A percentile compares a stretch with the other conserved stretches of the same genome.
Conservation (phyloP, 1,284 basidiomycete genomes). For the Cryptococcus sp. region DNA sequence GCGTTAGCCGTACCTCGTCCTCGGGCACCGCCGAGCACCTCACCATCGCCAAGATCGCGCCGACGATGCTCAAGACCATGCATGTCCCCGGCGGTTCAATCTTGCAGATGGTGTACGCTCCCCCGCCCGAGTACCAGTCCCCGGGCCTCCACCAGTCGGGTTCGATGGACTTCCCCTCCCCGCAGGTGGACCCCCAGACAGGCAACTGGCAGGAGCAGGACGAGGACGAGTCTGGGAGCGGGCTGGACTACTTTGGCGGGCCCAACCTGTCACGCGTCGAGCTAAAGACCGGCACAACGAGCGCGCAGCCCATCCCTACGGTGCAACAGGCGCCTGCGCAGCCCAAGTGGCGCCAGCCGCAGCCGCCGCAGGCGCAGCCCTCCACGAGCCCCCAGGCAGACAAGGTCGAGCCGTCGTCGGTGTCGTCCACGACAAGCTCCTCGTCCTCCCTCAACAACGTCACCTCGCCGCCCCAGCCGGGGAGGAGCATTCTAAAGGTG, state of each 20-base stretch:
- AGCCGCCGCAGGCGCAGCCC: conserved; percentile 4
- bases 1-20: conserved; percentile 36
- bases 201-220: conserved; percentile 43
- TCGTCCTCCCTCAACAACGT: conserved; percentile 28
- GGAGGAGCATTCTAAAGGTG: conserved; percentile 46
- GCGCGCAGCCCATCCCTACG: conserved; percentile 18
- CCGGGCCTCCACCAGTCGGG: conserved; percentile 19
- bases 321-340: conserved; percentile 41
- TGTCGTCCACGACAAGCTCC: conserved; percentile 23
- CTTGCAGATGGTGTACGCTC: conserved; percentile 67
- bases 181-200: conserved; percentile 33
- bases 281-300: conserved; percentile 12
- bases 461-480: conserved; percentile 31
- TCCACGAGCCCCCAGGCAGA: conserved; percentile 2
- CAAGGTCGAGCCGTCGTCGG: conserved; percentile 15
- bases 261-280: conserved; percentile 51
- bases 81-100: conserved; percentile 49
- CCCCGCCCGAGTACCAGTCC: conserved; percentile 53
- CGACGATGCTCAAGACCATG: conserved; percentile 82
- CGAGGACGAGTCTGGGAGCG: conserved; percentile 54
- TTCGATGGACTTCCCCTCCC: conserved; percentile 40
- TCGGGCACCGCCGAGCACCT: conserved; percentile 56
- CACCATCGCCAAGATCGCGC: conserved; percentile 92
- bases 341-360: conserved; percentile 42
- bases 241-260: conserved; percentile 62